Conservation (phyloP, 257 asterid genomes). For the Fraxinus pennsylvanica region DNA sequence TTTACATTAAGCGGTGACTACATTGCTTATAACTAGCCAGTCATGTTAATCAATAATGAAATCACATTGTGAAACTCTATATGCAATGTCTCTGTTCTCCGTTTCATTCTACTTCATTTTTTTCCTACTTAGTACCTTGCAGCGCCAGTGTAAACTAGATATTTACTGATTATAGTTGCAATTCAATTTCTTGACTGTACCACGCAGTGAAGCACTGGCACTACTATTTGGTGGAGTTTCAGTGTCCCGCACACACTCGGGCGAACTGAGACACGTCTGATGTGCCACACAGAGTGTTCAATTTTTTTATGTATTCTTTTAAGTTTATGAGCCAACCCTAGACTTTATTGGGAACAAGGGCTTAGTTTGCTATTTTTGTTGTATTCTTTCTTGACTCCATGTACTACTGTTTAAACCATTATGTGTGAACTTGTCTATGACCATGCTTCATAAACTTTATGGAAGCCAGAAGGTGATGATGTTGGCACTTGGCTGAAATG, state of each 20-base stretch:
- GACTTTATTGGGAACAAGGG: not conserved
- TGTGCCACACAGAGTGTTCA: not conserved
- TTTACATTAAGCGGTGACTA: not conserved
- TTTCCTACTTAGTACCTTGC: not conserved
- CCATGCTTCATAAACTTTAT: not conserved
- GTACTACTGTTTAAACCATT: not conserved
- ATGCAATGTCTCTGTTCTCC: not conserved
- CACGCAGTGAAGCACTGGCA: not conserved
- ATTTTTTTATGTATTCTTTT: not conserved
- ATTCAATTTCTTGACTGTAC: not conserved
- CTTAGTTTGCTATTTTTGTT: not conserved
- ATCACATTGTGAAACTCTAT: not conserved
- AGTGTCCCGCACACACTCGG: not conserved
- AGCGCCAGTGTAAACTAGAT: not conserved
- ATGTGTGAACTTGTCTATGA: not conserved
- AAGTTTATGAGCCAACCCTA: not conserved
- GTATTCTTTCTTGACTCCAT: not conserved
- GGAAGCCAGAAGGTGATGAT: constrained; percentile 4
- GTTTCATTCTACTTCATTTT: not conserved
- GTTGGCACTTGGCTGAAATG: not conserved
- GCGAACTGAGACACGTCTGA: not conserved
- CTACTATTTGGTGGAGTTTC: not conserved
- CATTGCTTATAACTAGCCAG: not conserved
- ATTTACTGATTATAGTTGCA: not conserved
- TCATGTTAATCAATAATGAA: not conserved